phyloP scores from a whole-genome alignment of 331 rosid species.

The Rosa hybrid region DNA sequence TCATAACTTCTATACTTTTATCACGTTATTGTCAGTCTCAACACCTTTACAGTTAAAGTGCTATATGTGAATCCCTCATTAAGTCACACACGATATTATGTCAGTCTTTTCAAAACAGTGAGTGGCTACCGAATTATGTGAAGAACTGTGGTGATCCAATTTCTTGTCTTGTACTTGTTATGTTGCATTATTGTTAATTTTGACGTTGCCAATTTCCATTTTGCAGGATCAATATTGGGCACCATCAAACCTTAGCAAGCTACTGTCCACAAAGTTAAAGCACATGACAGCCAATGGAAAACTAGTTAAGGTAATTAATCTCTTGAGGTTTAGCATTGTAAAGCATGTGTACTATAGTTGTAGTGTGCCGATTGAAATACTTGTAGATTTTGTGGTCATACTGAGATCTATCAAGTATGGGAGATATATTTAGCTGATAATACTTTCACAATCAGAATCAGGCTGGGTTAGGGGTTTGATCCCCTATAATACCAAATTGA shows the following conservation, averaged over 20 bases:
- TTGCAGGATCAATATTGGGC: constrained; percentile 74
- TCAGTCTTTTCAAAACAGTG: constrained; percentile 11
- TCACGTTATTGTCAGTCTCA: background rate
- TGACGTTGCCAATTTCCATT: constrained; percentile 13
- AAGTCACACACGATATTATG: constrained; percentile 12
- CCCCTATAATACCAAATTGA: background rate
- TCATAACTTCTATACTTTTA: background rate
- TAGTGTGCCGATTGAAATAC: background rate
- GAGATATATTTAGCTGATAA: constrained; percentile 10
- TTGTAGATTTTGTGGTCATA: constrained; percentile 21
- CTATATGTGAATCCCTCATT: constrained; percentile 3
- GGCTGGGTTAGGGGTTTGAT: background rate
- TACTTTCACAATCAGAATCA: constrained; percentile 1
- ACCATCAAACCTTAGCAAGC: constrained; percentile 73
- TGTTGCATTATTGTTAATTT: background rate
- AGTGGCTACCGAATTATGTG: background rate
- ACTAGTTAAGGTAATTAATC: constrained; percentile 66
- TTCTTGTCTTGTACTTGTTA: background rate
- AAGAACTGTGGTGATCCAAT: background rate
- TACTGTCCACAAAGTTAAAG: constrained; percentile 74
- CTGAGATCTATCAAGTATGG: constrained; percentile 18
- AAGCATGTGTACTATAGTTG: background rate
- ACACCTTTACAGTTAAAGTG: background rate
- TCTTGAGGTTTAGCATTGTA: constrained; percentile 14
- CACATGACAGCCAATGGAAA: constrained; percentile 76